These are phyloP conservation scores for Floccularia luteovirens DNA, from an alignment of 768 basidiomycete genomes.

Conservation along the genomic window DNA sequence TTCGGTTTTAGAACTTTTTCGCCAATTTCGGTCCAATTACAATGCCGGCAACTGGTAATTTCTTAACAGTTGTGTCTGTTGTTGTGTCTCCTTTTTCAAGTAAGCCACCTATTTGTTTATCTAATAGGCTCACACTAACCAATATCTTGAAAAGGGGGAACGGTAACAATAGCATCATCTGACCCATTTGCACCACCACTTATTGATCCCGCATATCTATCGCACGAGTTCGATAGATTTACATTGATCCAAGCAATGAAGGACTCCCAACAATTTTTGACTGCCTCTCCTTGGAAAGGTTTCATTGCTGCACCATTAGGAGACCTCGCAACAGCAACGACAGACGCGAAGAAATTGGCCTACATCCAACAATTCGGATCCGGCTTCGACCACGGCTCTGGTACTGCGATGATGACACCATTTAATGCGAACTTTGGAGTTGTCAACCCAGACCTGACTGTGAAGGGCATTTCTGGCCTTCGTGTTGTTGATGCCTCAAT, in stretches of 20 bases:
- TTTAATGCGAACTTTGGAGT: conserved; percentile 11
- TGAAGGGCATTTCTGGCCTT: conserved; percentile 23
- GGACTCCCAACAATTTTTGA: conserved; percentile 8
- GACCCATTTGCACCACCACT: conserved; percentile 9
- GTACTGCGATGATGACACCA: conserved; percentile 20
- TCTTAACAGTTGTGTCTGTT: conserved; percentile 1
- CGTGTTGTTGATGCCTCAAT: conserved; percentile 28
- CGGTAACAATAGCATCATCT: conserved; percentile 6
- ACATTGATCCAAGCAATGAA: conserved; percentile 9
- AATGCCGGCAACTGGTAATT: conserved; percentile 3
- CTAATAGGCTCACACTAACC: not conserved
- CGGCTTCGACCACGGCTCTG: conserved; percentile 19
- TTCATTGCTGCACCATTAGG: conserved; percentile 7
- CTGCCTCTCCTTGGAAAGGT: conserved; percentile 5
- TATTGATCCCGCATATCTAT: conserved; percentile 9
- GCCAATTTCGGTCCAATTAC: not conserved
- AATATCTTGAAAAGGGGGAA: conserved; percentile 1
- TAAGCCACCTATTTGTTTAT: not conserved
- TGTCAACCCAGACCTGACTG: conserved; percentile 15
- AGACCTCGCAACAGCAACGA: conserved; percentile 8
- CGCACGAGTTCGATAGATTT: conserved; percentile 5
- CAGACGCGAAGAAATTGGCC: conserved; percentile 15
- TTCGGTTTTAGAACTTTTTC: conserved; percentile 1
- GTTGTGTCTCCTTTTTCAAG: conserved; percentile 2
- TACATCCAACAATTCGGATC: conserved; percentile 11